Base-by-base conservation (phyloP, 176 grass and related monocot species). In the Hordeum vulgare region DNA sequence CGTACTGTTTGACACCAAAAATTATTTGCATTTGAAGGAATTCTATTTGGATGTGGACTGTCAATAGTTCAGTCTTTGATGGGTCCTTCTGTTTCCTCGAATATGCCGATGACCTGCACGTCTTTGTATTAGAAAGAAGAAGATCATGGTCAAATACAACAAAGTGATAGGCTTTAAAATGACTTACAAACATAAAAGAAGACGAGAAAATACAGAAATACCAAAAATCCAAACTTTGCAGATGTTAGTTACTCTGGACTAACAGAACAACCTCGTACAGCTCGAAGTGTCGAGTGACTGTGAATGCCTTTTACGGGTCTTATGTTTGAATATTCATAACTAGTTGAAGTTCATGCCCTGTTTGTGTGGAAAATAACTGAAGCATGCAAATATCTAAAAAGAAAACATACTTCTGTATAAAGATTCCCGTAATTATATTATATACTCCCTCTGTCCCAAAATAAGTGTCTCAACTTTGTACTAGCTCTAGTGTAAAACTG, bases 91-190 rank as follows among this genome's bases (percentile, higher is more conserved):
- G 37, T 72, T 72, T 71, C 42, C 69, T 72, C 3, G 13, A 27
- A 72, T 72, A 72, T 8, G 14, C 39, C 18, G 0, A 3, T 9
- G 26, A 31, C 28, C 25, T 73, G 42, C 71, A 74, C 41, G 29
- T 74, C 71, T 74, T 73, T 74, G 42, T 74, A 51, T 51, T 74
- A 51, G 15, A 73, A 73, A 73, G 8, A 73, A 73, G 25, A 49
- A 53, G 42, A 24, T 26, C 27, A 11, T 17, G 20, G 4, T 21
- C 14, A 74, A 51, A 74, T 33, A 21, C 28, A 31, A 53, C 27
- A 74, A 53, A 20, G 4, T 8, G 2, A 9, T 29, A 53, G 27
- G 15, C 44, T 53, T 74, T 25, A 74, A 74, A 74, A 74, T 31
- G 15, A 53, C 44, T 1, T 4, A 33, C 15, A 74, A 33, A 74